Evolutionary conservation across 495 filamentous ascomycete genomes (phyloP), one percentile per base, ranked within the genome.

Genomic region (Cairneyella variabilis): DNA sequence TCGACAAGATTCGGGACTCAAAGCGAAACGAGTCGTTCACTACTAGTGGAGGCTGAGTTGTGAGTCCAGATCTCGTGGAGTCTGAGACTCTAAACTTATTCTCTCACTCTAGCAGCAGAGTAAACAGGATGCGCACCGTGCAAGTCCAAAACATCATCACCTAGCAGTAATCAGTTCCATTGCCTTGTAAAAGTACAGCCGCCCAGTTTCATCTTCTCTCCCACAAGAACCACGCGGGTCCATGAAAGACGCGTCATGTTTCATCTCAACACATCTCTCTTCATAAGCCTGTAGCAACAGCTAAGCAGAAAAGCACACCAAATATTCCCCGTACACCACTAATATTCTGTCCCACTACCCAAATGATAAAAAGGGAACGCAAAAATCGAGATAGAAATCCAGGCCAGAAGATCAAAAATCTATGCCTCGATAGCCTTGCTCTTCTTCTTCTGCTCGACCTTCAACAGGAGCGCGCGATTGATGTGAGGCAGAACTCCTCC

Each of bases 361-460:
- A 37, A 37, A 37, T 26, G 25, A 28, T 17, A 51, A 50, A 44
- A 51, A 44, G 51, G 30, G 18, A 56, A 43, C 17, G 5, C 16
- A 36, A 38, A 3, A 16, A 22, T 25, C 54, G 27, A 38, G 5
- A 22, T 14, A 25, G 2, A 37, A 18, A 14, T 40, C 9, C 17
- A 12, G 14, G 21, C 41, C 36, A 12, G 21, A 28, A 40, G 20
- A 32, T 11, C 21, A 14, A 26, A 36, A 27, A 52, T 40, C 67
- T 73, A 85, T 44, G 71, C 76, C 64, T 83, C 80, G 51, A 73
- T 68, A 40, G 77, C 75, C 82, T 89, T 89, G 69, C 71, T 81
- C 78, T 92, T 95, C 90, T 98, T 98, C 88, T 97, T 97, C 74
- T 97, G 90, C 74, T 97, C 95, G 48, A 97, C 95, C 86, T 98